Percentiles rank a stretch among this genome's conserved stretches.
Evolutionary conservation across 352 stramenopile species (phyloP).

Genomic region (Pythium aquatile): DNA sequence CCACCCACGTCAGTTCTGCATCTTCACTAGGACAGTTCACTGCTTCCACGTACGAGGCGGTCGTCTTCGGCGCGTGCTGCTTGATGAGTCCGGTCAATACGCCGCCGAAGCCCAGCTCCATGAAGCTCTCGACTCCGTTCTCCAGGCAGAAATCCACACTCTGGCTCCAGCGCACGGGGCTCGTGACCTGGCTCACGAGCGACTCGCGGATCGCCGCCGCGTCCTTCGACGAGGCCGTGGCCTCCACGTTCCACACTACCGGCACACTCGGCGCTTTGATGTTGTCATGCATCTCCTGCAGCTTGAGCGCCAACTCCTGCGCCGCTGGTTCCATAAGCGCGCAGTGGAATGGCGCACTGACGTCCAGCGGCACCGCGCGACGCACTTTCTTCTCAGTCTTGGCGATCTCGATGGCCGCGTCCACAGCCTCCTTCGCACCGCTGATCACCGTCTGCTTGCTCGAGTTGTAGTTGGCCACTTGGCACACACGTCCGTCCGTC

Average conservation of each 20-base stretch:
- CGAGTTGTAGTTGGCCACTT: constrained; percentile 89
- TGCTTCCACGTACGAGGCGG: constrained; percentile 23
- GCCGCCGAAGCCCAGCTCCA: constrained; percentile 70
- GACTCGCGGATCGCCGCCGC: constrained; percentile 39
- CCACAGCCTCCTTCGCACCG: constrained; percentile 48
- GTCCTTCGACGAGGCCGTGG: constrained; percentile 38
- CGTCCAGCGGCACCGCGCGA: constrained; percentile 66
- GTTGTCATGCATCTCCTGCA: constrained; percentile 32
- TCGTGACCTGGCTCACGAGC: constrained; percentile 61
- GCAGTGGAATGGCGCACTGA: constrained; percentile 87
- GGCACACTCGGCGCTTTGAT: constrained; percentile 47
- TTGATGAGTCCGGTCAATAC: constrained; percentile 76
- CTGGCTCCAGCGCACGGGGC: constrained; percentile 73
- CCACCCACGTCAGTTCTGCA: too few species aligned
- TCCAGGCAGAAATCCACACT: constrained; percentile 74
- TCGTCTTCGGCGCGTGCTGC: constrained; percentile 49
- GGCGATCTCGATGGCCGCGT: constrained; percentile 48
- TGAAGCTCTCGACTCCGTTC: constrained; percentile 44
- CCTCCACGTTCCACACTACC: constrained; percentile 84
- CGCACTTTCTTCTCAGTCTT: constrained; percentile 71
- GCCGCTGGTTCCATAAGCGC: constrained; percentile 71
- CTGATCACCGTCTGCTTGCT: constrained; percentile 86
- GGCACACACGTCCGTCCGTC: constrained; percentile 43
- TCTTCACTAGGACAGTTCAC: neutral
- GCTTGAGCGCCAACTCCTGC: constrained; percentile 37